Percentiles rank a stretch among this genome's conserved stretches.
Evolutionary conservation across 2,329 filamentous ascomycete species (phyloP).

Genomic region (Aspergillus terreus): DNA sequence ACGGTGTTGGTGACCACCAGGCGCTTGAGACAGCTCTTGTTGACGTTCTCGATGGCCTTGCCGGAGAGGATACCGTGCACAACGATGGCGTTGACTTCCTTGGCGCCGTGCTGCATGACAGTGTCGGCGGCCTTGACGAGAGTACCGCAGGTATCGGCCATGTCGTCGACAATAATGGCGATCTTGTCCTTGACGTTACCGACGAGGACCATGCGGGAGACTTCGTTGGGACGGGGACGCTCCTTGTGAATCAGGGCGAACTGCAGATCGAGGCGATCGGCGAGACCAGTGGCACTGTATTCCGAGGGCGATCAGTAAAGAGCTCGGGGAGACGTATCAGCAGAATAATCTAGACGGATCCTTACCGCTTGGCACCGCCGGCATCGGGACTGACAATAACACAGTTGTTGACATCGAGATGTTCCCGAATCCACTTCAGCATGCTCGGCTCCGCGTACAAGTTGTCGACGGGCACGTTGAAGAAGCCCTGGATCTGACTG

Average conservation of each 20-base stretch:
- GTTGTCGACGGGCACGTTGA: conserved; percentile 77
- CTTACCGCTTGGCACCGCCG: conserved; percentile 81
- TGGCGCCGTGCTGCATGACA: conserved; percentile 79
- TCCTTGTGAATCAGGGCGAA: conserved; percentile 98
- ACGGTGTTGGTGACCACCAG: conserved; percentile 91
- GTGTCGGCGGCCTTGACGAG: conserved; percentile 84
- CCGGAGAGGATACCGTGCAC: conserved; percentile 90
- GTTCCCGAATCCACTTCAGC: conserved; percentile 84
- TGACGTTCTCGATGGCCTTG: conserved; percentile 81
- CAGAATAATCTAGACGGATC: conserved; percentile 2
- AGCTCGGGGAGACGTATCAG: neutral
- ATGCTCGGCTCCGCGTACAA: conserved; percentile 93
- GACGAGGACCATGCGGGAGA: conserved; percentile 92
- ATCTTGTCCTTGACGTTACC: conserved; percentile 88
- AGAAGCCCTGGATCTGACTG: conserved; percentile 92
- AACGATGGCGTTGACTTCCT: conserved; percentile 88
- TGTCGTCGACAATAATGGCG: conserved; percentile 95
- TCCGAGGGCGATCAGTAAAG: conserved; percentile 1
- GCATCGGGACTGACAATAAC: conserved; percentile 95
- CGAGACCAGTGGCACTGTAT: conserved; percentile 77
- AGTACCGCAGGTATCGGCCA: conserved; percentile 94
- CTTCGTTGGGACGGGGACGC: conserved; percentile 83
- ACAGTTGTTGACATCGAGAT: conserved; percentile 74
- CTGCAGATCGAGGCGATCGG: conserved; percentile 81
- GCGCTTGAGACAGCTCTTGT: conserved; percentile 69